phyloP scores from a whole-genome alignment of 2,329 filamentous ascomycete genomes.

The Aspergillus eucalypticola region DNA sequence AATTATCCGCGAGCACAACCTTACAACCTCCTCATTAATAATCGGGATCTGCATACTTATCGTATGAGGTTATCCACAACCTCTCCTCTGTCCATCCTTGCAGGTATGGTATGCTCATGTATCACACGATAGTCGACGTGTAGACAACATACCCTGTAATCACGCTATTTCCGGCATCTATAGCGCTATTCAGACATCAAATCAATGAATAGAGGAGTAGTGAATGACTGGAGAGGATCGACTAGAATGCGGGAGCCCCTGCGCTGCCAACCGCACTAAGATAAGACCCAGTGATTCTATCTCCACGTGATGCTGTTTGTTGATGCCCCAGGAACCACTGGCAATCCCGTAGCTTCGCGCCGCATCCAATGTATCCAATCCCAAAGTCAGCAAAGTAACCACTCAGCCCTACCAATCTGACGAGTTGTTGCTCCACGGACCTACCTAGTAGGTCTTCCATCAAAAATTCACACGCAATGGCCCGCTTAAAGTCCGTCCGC shows the following conservation, averaged over 20 bases:
- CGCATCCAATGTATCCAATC: not conserved
- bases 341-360: not conserved
- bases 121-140: not conserved
- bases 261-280: not conserved
- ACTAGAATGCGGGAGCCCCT: not conserved
- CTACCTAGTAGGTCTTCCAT: not conserved
- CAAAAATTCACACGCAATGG: slow-evolving; percentile 21
- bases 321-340: slow-evolving; percentile 5
- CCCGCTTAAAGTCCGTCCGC: slow-evolving; percentile 36
- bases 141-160: not conserved
- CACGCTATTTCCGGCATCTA: too few species aligned
- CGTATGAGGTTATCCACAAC: not conserved
- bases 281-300: not conserved
- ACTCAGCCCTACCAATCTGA: not conserved
- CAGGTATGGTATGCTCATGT: not conserved
- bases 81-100: not conserved
- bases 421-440: not conserved
- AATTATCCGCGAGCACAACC: not conserved
- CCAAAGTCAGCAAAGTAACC: not conserved
- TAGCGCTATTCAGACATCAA: too few species aligned
- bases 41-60: not conserved
- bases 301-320: slow-evolving; percentile 3
- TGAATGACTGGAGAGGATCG: not conserved
- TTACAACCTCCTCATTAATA: not conserved
- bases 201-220: not conserved